Conservation (phyloP, 805 yeast genomes). For the Pichia heedii region DNA sequence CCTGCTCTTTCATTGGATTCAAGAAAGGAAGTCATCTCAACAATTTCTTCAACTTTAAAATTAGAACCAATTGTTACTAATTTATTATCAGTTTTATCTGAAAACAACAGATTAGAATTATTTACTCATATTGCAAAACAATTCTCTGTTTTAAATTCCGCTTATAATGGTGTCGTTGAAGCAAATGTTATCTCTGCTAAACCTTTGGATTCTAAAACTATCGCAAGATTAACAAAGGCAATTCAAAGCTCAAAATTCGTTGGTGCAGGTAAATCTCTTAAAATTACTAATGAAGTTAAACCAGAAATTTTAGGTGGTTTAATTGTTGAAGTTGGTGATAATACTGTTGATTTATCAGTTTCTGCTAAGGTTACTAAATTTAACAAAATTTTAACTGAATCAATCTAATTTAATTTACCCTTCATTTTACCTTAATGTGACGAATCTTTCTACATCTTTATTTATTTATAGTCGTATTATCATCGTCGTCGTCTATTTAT, state of each 20-base stretch:
- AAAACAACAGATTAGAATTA: conserved; percentile 83
- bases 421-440: neutral
- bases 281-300: conserved; percentile 72
- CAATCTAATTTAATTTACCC: conserved; percentile 44
- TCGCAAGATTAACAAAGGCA: conserved; percentile 71
- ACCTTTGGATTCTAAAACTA: conserved; percentile 72
- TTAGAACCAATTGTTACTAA: conserved; percentile 69
- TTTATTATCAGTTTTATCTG: conserved; percentile 78
- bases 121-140: conserved; percentile 57
- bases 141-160: conserved; percentile 73
- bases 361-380: conserved; percentile 77
- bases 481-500: no score
- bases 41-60: conserved; percentile 38
- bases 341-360: conserved; percentile 89
- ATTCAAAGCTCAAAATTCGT: conserved; percentile 72
- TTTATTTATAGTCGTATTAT: neutral
- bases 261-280: conserved; percentile 78
- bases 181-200: conserved; percentile 86
- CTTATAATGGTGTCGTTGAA: conserved; percentile 85
- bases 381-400: conserved; percentile 80
- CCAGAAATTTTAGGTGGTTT: conserved; percentile 94
- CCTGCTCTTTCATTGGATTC: conserved; percentile 77
- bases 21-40: conserved; percentile 60
- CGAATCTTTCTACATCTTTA: neutral
- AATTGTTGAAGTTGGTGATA: conserved; percentile 92